phyloP scores from a whole-genome alignment of 345 rosid species.

The Salix dunnii region DNA sequence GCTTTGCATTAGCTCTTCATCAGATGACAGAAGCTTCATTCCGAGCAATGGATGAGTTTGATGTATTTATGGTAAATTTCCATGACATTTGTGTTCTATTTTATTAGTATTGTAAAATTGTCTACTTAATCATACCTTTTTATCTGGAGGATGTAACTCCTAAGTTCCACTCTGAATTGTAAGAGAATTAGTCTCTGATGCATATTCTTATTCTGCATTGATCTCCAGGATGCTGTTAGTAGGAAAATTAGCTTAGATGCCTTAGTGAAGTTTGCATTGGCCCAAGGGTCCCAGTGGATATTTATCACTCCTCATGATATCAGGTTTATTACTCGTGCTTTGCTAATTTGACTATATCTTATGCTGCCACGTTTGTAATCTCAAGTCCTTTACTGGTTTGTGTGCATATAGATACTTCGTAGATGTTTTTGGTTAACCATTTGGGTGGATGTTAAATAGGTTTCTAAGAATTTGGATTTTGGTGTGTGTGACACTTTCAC shows the following conservation, averaged over 20 bases:
- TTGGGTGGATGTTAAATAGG: too few species aligned
- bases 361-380: too few species aligned
- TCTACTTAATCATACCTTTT: background rate
- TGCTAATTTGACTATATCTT: background rate
- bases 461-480: too few species aligned
- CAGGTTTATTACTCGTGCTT: conserved; percentile 40
- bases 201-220: conserved; percentile 1
- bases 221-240: conserved; percentile 84
- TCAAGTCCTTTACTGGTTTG: background rate
- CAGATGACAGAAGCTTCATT: conserved; percentile 91
- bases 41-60: conserved; percentile 98
- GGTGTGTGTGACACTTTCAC: too few species aligned
- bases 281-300: conserved; percentile 87
- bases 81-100: background rate
- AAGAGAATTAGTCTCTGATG: background rate
- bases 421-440: too few species aligned
- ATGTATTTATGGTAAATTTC: conserved; percentile 83
- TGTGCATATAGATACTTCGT: background rate
- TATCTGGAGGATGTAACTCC: background rate
- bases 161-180: background rate
- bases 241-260: conserved; percentile 93
- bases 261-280: conserved; percentile 78
- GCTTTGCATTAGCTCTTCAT: conserved; percentile 93
- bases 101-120: background rate
- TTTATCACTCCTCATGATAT: conserved; percentile 98